Evolutionary conservation across 2,329 filamentous ascomycete genomes (phyloP).

Genomic region (Pyrenochaeta sp.): DNA sequence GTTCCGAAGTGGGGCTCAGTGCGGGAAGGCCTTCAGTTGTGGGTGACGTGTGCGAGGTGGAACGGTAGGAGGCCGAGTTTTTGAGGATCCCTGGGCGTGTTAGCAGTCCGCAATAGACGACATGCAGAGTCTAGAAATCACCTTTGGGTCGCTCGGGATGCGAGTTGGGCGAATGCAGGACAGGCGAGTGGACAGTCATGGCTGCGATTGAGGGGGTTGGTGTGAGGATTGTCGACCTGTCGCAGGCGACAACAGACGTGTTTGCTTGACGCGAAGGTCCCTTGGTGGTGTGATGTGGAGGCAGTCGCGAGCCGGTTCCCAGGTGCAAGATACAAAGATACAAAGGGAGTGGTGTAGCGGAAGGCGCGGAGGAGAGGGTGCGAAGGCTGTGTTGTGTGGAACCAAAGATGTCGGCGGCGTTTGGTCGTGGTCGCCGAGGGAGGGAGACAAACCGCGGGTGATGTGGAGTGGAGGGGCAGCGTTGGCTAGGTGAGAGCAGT

Average conservation of each 20-base stretch:
- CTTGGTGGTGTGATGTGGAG: conserved; percentile 7
- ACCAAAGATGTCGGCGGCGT: conserved; percentile 10
- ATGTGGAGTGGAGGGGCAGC: not conserved
- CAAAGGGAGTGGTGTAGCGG: conserved; percentile 1
- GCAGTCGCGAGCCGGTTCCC: conserved; percentile 4
- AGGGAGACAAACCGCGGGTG: conserved; percentile 8
- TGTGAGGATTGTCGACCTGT: conserved; percentile 1
- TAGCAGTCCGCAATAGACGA: conserved; percentile 11
- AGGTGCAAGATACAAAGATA: too few species aligned
- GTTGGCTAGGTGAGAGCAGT: conserved; percentile 13
- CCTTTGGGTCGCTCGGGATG: conserved; percentile 55
- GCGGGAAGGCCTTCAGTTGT: conserved; percentile 49
- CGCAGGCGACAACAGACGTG: not conserved
- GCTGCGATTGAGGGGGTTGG: conserved; percentile 13
- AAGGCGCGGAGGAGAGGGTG: conserved; percentile 1
- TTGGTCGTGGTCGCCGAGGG: not conserved
- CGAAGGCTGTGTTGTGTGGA: conserved; percentile 10
- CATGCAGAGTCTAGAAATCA: conserved; percentile 24
- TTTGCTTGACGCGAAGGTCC: conserved; percentile 20
- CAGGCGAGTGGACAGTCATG: conserved; percentile 47
- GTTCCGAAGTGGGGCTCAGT: conserved; percentile 42
- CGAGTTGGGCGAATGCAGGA: conserved; percentile 43
- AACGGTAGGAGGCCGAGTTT: conserved; percentile 74
- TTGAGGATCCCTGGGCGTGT: conserved; percentile 83
- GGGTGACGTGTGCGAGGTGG: conserved; percentile 57